Evolutionary conservation across 352 stramenopile species (phyloP), one percentile per base, ranked within the genome.

Genomic region (Pythium periplocum): DNA sequence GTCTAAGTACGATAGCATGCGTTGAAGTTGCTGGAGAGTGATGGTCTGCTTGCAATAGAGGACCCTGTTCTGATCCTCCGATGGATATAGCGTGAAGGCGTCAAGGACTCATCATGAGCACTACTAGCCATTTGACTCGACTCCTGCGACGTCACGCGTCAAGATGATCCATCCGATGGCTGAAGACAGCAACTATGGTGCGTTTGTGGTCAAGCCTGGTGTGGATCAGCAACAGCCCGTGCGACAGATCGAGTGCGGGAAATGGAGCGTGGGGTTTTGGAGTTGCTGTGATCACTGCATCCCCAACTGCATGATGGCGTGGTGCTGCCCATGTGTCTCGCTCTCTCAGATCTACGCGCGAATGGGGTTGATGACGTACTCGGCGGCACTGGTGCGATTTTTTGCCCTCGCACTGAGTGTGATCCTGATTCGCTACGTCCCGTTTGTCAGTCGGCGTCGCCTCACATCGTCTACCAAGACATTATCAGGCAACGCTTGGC

Each of bases 261-360:
- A 6, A 30, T 72, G 64, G 64, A 43, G 57, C 11, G 54, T 41
- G 17, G 58, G 45, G 31, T 48, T 71, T 10, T 71, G 59, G 48
- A 33, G 11, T 31, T 73, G 64, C 56, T 63, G 51, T 45, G 48
- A 64, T 11, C 11, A 52, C 49, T 62, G 48, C 30, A 45, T 71
- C 12, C 68, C 68, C 32, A 76, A 76, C 52, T 48, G 40, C n/a
- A 48, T 63, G 41, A 70, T 73, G 64, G 30, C 56, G 34, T 73
- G 55, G 48, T 61, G 35, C 41, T 76, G 68, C 47, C 64, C 64
- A 8, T 73, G 64, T 40, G 53, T 76, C 5, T 58, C 64, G 8
- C 54, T 67, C 6, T 53, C 59, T 8, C 59, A 65, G 46, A 65
- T 65, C 45, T 54, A 54, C 46, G 39, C 61, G 32, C 52, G 65